These are phyloP conservation scores for Populus alba DNA, from an alignment of 345 rosid species.

Conservation along the genomic window DNA sequence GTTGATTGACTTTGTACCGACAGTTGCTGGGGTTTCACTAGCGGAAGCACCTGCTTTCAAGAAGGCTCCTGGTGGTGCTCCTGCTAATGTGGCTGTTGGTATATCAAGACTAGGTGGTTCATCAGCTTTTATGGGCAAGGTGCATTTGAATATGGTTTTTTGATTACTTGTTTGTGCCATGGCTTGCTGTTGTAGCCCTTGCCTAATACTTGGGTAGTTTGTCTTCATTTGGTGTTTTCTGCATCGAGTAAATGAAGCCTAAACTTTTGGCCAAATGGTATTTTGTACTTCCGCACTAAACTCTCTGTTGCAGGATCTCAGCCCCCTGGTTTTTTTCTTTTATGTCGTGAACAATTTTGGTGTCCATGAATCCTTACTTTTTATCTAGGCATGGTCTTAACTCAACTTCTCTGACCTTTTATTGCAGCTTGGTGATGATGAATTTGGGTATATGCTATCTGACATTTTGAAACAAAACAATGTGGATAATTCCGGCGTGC, in stretches of 20 bases:
- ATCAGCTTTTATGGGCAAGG: conserved; percentile 97
- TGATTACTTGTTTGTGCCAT: not conserved
- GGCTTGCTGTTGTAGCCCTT: not conserved
- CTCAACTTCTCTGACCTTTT: conserved; percentile 3
- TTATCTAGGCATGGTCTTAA: not conserved
- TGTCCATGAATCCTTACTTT: not conserved
- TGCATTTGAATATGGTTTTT: conserved; percentile 22
- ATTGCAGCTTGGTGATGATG: conserved; percentile 83
- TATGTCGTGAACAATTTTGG: not conserved
- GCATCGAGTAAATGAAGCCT: not conserved
- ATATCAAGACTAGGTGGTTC: conserved; percentile 87
- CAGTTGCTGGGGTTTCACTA: conserved; percentile 77
- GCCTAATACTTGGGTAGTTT: not conserved
- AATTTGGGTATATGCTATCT: conserved; percentile 90
- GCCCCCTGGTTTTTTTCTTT: not conserved
- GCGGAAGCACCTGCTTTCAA: conserved; percentile 96
- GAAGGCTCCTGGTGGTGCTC: conserved; percentile 99
- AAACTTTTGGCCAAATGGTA: not conserved
- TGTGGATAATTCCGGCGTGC: conserved; percentile 75
- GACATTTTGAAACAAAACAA: conserved; percentile 70
- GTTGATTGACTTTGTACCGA: conserved; percentile 95
- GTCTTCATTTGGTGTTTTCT: not conserved
- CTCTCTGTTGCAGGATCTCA: not conserved
- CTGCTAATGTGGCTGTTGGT: conserved; percentile 97
- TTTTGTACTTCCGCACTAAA: not conserved